Conservation (phyloP, 1,139 yeast genomes). For the Kluyveromyces marxianus region DNA sequence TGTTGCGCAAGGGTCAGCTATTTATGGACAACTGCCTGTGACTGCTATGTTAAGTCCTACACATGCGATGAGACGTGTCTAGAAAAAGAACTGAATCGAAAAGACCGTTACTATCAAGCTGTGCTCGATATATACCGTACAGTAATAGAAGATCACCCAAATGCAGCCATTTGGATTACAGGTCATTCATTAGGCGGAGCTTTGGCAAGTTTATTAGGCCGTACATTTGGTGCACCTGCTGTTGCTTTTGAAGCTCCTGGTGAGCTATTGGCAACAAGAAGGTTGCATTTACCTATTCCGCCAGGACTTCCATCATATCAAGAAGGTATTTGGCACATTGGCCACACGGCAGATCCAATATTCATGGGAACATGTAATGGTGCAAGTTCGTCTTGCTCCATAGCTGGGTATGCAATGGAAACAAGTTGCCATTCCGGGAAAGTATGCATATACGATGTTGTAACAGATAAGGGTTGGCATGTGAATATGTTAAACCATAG, state of each 20-base stretch:
- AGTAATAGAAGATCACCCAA: constrained; percentile 63
- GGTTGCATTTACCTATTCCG: constrained; percentile 86
- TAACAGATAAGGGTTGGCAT: constrained; percentile 84
- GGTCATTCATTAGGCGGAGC: constrained; percentile 98
- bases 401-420: constrained; percentile 97
- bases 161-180: constrained; percentile 74
- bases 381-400: constrained; percentile 80
- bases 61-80: constrained; percentile 87
- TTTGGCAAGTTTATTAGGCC: constrained; percentile 68
- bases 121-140: constrained; percentile 70
- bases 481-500: constrained; percentile 84
- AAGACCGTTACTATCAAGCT: constrained; percentile 79
- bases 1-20: constrained; percentile 94
- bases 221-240: constrained; percentile 85
- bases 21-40: constrained; percentile 93
- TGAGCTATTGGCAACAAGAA: constrained; percentile 70
- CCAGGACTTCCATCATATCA: constrained; percentile 77
- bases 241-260: constrained; percentile 95
- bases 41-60: constrained; percentile 78
- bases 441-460: constrained; percentile 85
- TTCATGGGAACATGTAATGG: constrained; percentile 97
- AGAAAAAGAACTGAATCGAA: constrained; percentile 64
- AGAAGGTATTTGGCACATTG: constrained; percentile 91
- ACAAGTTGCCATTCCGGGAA: constrained; percentile 91
- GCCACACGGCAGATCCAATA: constrained; percentile 96